Evolutionary conservation across 306 rosid species (phyloP).

Genomic region (Gastrolobium bilobum): DNA sequence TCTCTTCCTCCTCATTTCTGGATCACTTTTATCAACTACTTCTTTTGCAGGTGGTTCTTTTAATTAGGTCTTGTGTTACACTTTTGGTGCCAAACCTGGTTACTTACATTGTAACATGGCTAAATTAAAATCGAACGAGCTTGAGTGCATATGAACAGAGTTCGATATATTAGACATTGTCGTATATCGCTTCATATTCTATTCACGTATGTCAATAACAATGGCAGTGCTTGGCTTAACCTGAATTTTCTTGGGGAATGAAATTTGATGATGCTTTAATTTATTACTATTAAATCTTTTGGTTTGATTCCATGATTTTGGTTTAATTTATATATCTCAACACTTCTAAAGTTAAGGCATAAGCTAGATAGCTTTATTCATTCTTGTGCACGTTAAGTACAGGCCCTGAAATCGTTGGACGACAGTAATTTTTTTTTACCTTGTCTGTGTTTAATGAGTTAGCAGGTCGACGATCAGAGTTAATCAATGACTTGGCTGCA

Average conservation of each 20-base stretch:
- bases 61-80: conserved; percentile 35
- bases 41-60: conserved; percentile 60
- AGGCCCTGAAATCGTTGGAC: background rate
- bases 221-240: background rate
- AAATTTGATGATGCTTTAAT: too few relatives aligned
- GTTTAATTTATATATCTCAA: too few relatives aligned
- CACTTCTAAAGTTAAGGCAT: too few relatives aligned
- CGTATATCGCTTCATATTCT: background rate
- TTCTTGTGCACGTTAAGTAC: too few relatives aligned
- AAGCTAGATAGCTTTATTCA: too few relatives aligned
- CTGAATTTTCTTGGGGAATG: too few relatives aligned
- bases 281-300: too few relatives aligned
- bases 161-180: background rate
- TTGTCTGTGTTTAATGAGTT: conserved; percentile 25
- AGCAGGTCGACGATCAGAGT: conserved; percentile 52
- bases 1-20: conserved; percentile 60
- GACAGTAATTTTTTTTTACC: background rate
- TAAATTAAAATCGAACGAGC: too few relatives aligned
- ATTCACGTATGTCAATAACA: background rate
- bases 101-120: conserved; percentile 30
- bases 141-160: background rate
- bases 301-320: too few relatives aligned
- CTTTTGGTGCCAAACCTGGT: conserved; percentile 45
- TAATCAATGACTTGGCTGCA: conserved; percentile 41
- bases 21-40: conserved; percentile 57